Evolutionary conservation across 176 grass and related monocot genomes (phyloP).

Genomic region (Elaeis guineensis): DNA sequence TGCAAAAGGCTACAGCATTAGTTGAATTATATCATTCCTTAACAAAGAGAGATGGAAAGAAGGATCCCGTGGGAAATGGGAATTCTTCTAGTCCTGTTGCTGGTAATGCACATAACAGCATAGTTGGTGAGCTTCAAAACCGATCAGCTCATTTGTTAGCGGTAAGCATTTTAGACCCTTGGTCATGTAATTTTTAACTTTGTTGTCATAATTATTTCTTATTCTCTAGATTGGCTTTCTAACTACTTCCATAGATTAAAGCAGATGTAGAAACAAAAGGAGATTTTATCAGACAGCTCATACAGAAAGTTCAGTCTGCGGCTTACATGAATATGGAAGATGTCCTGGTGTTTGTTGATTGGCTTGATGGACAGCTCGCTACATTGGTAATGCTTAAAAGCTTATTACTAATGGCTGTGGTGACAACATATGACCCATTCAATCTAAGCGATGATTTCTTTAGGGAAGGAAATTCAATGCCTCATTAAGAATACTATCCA

Average conservation of each 20-base stretch:
- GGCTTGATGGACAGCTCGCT: conserved; percentile 44
- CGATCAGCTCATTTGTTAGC: conserved; percentile 72
- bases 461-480: too few relatives aligned
- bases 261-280: conserved; percentile 77
- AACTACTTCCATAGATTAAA: conserved; percentile 41
- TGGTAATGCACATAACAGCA: conserved; percentile 31
- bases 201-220: background rate
- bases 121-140: conserved; percentile 85
- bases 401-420: too few relatives aligned
- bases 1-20: conserved; percentile 55
- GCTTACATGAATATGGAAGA: conserved; percentile 41
- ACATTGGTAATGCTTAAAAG: conserved; percentile 26
- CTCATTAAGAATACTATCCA: too few relatives aligned
- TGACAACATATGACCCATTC: too few relatives aligned
- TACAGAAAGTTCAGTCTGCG: conserved; percentile 47
- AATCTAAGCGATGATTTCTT: too few relatives aligned
- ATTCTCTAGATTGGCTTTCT: background rate
- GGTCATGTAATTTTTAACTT: background rate
- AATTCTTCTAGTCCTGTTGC: conserved; percentile 16
- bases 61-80: conserved; percentile 23
- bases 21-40: conserved; percentile 77
- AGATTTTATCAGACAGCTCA: conserved; percentile 59
- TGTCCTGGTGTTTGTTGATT: conserved; percentile 50
- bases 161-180: conserved; percentile 27
- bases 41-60: conserved; percentile 47